A percentile compares a stretch with the other conserved stretches of the same genome.
Conservation (phyloP, 108 stramenopile species). For the Fragilaria crotonensis region DNA sequence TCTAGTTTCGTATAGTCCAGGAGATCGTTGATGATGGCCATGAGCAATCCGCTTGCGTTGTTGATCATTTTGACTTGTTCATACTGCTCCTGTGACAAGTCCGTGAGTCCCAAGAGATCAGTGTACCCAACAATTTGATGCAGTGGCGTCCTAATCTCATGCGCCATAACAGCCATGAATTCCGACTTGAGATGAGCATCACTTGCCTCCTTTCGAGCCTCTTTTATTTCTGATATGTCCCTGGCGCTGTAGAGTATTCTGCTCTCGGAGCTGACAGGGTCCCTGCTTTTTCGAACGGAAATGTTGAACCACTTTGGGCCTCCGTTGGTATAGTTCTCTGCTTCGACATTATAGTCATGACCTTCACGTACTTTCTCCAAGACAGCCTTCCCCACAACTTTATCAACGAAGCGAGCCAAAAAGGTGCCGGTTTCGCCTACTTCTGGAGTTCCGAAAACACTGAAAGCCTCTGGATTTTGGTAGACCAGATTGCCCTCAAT, state of each 20-base stretch:
- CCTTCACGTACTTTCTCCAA: constrained; percentile 8
- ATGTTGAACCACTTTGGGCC: constrained; percentile 21
- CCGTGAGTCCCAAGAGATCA: constrained; percentile 35
- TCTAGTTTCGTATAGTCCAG: constrained; percentile 45
- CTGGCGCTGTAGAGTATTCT: constrained; percentile 16
- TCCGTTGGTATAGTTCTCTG: constrained; percentile 9
- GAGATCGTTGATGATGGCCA: constrained; percentile 42
- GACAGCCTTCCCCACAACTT: not conserved
- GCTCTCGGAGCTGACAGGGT: constrained; percentile 12
- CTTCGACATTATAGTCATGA: constrained; percentile 12
- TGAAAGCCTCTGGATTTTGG: constrained; percentile 37
- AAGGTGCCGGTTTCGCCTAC: constrained; percentile 3
- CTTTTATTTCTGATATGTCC: constrained; percentile 15
- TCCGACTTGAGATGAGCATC: constrained; percentile 24
- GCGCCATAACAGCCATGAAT: constrained; percentile 48
- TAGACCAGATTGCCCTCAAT: constrained; percentile 30
- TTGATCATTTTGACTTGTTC: constrained; percentile 23
- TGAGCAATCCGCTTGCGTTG: constrained; percentile 21
- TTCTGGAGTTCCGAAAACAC: constrained; percentile 1
- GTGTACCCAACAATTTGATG: constrained; percentile 59
- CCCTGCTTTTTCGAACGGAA: constrained; percentile 12
- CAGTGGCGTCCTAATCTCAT: constrained; percentile 50
- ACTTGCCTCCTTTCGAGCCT: constrained; percentile 25
- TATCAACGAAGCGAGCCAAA: constrained; percentile 18
- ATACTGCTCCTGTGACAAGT: constrained; percentile 27